These are phyloP conservation scores for Suhomyces tanzawaensis DNA, from an alignment of 805 yeast species.

Conservation along the genomic window DNA sequence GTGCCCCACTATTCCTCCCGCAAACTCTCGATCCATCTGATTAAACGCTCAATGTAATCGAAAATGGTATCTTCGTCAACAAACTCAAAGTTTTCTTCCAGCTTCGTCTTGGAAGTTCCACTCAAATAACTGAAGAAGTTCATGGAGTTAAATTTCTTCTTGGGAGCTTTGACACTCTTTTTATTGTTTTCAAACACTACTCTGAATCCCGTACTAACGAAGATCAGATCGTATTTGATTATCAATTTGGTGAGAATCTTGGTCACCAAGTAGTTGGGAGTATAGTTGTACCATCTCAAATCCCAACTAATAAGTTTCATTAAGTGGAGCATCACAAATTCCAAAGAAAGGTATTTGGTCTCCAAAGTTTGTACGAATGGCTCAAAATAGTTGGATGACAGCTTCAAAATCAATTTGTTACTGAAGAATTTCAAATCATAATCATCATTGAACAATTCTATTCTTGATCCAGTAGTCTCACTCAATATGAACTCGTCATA, in stretches of 20 bases:
- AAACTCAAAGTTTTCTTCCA: constrained; percentile 20
- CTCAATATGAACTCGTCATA: constrained; percentile 43
- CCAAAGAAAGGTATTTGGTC: constrained; percentile 30
- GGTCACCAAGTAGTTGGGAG: constrained; percentile 41
- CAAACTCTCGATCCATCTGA: constrained; percentile 29
- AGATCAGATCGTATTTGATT: constrained; percentile 39
- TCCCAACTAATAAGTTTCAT: constrained; percentile 59
- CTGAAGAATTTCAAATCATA: constrained; percentile 26
- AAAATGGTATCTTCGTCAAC: constrained; percentile 31
- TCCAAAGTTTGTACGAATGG: constrained; percentile 24
- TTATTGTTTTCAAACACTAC: constrained; percentile 35
- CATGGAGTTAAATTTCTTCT: constrained; percentile 9
- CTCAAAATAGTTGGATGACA: constrained; percentile 16
- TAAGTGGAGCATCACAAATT: constrained; percentile 29
- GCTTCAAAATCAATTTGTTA: constrained; percentile 33
- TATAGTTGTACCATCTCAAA: constrained; percentile 60
- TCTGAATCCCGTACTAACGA: constrained; percentile 38
- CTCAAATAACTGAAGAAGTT: constrained; percentile 8
- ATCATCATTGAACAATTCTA: constrained; percentile 29
- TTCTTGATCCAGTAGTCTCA: constrained; percentile 27
- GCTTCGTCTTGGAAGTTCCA: constrained; percentile 6
- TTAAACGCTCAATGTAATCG: constrained; percentile 27
- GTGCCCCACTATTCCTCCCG: neutral
- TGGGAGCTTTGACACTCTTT: constrained; percentile 6
- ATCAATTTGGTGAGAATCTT: constrained; percentile 45